Evolutionary conservation across 2,329 filamentous ascomycete genomes (phyloP), one percentile per base, ranked within the genome.

Genomic region (Scedosporium apiospermum): DNA sequence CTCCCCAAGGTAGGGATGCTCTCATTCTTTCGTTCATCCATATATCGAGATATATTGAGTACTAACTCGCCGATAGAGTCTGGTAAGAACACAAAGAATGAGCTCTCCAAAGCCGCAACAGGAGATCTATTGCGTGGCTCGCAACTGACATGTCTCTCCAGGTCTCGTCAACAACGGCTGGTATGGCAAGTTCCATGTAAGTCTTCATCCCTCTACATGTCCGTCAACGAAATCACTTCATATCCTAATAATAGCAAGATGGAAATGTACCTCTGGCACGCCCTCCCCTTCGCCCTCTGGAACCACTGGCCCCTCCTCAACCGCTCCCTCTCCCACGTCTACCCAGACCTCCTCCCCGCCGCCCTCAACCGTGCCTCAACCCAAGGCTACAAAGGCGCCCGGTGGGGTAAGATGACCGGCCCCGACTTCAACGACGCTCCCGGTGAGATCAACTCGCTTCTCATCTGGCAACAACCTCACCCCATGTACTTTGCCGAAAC

Each of bases 381-480:
- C 0, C 78, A 79, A 66, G 77, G 77, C 3, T 80, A 79, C 69
- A 65, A 68, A 4, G 77, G 78, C 38, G 77, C 78, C 6, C 72
- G 77, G 23, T 75, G 66, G 79, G 80, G 65, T 55, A 82, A 71
- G 61, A 72, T 72, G 70, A 71, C 69, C 0, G 69, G 76, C 67
- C 80, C 82, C 0, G 78, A 76, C 0, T 81, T 82, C 27, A 74
- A 80, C 10, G 81, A 78, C 57, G 80, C 82, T 1, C 83, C 84
- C 0, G 84, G 84, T 2, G 80, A 83, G 65, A 86, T 86, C 68
- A 87, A 87, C 68, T 80, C 78, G 9, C 72, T 87, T 1, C 72
- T 87, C 3, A 81, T 86, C 63, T 87, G 84, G 84, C 84, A 87
- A 66, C 84, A 86, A 66, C 83, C 82, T 6, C 84, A 87, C 68